These are phyloP conservation scores for Madurella fahalii DNA, from an alignment of 2,329 filamentous ascomycete species.

Conservation along the genomic window DNA sequence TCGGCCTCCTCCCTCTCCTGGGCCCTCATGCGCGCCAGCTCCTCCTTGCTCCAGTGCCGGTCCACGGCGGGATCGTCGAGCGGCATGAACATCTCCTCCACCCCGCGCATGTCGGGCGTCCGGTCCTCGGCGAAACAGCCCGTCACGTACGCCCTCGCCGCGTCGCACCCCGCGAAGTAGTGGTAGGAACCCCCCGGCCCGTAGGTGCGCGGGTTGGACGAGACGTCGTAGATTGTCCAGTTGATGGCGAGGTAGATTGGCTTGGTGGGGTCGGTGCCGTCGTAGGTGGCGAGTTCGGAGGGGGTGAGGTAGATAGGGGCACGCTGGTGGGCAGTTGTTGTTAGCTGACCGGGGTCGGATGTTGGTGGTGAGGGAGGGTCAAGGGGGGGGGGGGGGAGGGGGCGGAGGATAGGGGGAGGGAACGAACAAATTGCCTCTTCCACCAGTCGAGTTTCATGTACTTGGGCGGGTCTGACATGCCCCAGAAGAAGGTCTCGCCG, in stretches of 20 bases:
- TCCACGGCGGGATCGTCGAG: conserved; percentile 61
- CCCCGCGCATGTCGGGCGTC: conserved; percentile 78
- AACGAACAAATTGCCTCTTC: conserved; percentile 56
- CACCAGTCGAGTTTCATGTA: conserved; percentile 57
- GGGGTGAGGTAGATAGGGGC: conserved; percentile 69
- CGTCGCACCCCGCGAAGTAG: conserved; percentile 82
- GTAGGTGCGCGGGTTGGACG: conserved; percentile 64
- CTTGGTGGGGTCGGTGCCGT: conserved; percentile 68
- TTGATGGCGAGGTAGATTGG: conserved; percentile 91
- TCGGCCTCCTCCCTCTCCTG: conserved; percentile 63
- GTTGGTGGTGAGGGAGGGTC: background rate
- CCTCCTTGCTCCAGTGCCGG: conserved; percentile 48
- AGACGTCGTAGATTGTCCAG: conserved; percentile 80
- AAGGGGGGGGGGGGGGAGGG: background rate
- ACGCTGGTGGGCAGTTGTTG: conserved; percentile 43
- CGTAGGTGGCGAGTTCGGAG: conserved; percentile 66
- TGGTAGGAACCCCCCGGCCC: conserved; percentile 82
- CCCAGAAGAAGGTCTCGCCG: conserved; percentile 68
- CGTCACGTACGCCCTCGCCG: conserved; percentile 83
- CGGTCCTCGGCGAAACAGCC: conserved; percentile 86
- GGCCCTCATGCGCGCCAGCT: conserved; percentile 51
- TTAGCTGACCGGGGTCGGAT: too few relatives aligned
- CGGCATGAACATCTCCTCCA: conserved; percentile 78
- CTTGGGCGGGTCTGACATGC: conserved; percentile 55
- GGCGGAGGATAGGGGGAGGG: background rate